Evolutionary conservation across 768 basidiomycete species (phyloP), one percentile per base, ranked within the genome.

Genomic region (Royoungia palumana): DNA sequence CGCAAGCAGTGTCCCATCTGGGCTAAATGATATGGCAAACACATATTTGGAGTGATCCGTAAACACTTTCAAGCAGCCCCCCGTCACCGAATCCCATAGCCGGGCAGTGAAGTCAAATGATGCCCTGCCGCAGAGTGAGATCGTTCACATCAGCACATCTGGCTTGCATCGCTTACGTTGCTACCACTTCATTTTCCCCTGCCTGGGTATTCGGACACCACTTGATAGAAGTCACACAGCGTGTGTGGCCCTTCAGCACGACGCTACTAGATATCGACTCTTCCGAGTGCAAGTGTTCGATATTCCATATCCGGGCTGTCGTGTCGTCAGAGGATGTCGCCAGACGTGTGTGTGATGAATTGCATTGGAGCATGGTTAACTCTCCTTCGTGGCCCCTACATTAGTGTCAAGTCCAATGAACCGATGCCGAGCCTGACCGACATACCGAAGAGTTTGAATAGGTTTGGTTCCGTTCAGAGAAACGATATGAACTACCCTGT

Each of bases 311-410:
- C 32, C 85, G 81, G 17, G 86, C 83, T 0, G 87, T 89, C 54
- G 72, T 71, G 54, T 93, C 90, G 59, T 93, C 90, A 1, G 90
- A 89, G 63, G 87, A 89, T 6, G 88, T 87, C 12, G 87, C 88
- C 37, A 93, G 61, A 35, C 78, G 77, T 25, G 84, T 87, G 32
- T 77, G 71, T n/a, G 76, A 70, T 14, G 78, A 71, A 51, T 86
- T 90, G 55, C 77, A 79, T 62, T 81, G 83, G 42, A 92, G 76
- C 63, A 88, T 83, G 58, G 89, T 92, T 53, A 93, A 76, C 63
- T 93, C 90, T 49, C 82, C 77, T 17, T 70, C 72, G 56, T 93
- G 90, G 2, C 87, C 89, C 32, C 86, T 89, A 52, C 13, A 40
- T 44, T 27, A 40, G 51, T 36, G 47, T 57, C 32, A 57, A 17